Percentiles rank a stretch among this genome's conserved stretches.
Evolutionary conservation across 768 basidiomycete genomes (phyloP).

Genomic region (Mycena vulgaris): DNA sequence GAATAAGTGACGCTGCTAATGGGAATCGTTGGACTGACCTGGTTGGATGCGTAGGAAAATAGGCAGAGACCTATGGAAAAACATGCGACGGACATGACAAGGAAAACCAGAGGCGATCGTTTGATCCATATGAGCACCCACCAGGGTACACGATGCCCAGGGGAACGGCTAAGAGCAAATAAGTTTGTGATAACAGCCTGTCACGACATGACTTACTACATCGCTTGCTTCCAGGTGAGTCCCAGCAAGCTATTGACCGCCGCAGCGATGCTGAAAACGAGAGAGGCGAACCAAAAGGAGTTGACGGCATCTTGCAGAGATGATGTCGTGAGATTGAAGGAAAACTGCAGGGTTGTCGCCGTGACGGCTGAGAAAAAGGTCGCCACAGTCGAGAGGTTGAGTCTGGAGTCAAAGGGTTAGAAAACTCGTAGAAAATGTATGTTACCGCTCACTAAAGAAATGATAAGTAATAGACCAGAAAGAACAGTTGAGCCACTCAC

Average conservation of each 20-base stretch:
- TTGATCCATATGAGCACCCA: conserved; percentile 93
- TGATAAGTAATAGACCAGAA: background rate
- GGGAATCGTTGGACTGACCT: conserved; percentile 58
- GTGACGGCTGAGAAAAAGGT: conserved; percentile 86
- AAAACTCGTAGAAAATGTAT: background rate
- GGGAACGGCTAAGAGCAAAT: conserved; percentile 69
- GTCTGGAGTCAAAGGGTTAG: conserved; percentile 33
- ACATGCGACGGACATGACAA: conserved; percentile 87
- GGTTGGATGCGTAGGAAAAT: conserved; percentile 81
- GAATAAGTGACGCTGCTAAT: background rate
- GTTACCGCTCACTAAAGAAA: conserved; percentile 22
- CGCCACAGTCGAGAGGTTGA: conserved; percentile 83
- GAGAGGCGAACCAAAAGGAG: conserved; percentile 80
- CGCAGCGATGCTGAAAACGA: conserved; percentile 84
- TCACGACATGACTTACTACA: conserved; percentile 72
- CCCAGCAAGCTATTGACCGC: conserved; percentile 86
- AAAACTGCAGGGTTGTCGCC: conserved; percentile 81
- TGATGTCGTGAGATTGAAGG: conserved; percentile 59
- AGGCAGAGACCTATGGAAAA: conserved; percentile 86
- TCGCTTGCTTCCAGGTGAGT: conserved; percentile 85
- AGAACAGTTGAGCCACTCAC: conserved; percentile 5
- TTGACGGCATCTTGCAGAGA: conserved; percentile 70
- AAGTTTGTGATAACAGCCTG: background rate
- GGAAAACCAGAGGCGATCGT: conserved; percentile 85
- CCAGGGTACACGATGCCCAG: conserved; percentile 84